Evolutionary conservation across 2,329 filamentous ascomycete species (phyloP).

Genomic region (Mollisiaceae sp.): DNA sequence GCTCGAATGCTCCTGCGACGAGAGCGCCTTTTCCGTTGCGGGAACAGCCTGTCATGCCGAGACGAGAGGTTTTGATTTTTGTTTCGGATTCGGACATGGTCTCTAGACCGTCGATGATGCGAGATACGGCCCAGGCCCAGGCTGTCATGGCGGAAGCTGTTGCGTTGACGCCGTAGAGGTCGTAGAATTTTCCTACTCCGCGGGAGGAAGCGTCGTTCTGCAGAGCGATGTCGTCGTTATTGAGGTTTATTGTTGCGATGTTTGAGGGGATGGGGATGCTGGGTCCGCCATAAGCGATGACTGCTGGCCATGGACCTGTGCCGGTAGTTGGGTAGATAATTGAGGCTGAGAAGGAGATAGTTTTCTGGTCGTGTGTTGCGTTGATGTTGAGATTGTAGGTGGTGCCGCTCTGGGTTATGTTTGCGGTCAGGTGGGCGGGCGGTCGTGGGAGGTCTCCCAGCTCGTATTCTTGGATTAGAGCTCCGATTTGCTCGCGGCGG

Average conservation of each 20-base stretch:
- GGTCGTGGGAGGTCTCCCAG: constrained; percentile 52
- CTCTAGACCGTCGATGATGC: not conserved
- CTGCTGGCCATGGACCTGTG: not conserved
- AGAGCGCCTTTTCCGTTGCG: constrained; percentile 68
- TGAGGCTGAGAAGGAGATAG: constrained; percentile 1
- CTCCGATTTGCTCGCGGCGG: constrained; percentile 53
- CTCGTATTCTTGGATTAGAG: constrained; percentile 55
- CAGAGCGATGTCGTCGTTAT: constrained; percentile 58
- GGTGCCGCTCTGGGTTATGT: constrained; percentile 33
- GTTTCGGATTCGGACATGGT: not conserved
- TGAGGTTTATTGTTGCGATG: not conserved
- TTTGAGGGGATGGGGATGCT: constrained; percentile 4
- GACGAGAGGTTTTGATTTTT: not conserved
- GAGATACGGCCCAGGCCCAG: not conserved
- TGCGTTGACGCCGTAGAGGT: not conserved
- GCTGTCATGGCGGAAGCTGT: constrained; percentile 5
- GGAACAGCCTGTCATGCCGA: constrained; percentile 65
- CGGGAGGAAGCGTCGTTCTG: constrained; percentile 44
- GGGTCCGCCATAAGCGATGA: not conserved
- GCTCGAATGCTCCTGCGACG: constrained; percentile 61
- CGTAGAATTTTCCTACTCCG: not conserved
- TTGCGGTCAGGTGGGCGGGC: constrained; percentile 51
- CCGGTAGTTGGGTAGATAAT: not conserved
- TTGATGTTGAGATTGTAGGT: constrained; percentile 54
- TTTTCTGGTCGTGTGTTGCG: constrained; percentile 47